Evolutionary conservation across 75 land plant genomes (phyloP).

Genomic region (Azolla pinnata): DNA sequence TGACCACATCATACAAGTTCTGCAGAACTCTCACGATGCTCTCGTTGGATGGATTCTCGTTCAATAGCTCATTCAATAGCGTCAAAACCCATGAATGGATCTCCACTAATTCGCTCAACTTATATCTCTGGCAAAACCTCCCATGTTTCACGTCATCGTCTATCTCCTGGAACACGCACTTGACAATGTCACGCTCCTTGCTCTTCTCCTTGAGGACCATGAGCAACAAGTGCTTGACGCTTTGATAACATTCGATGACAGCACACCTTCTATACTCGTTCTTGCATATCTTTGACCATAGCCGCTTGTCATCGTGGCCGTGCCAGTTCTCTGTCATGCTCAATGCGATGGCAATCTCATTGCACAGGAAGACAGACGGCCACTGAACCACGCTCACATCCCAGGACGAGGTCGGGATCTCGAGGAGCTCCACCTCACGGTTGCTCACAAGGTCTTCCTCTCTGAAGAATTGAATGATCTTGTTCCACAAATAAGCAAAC

Average conservation of each 20-base stretch:
- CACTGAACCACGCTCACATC: slow-evolving; percentile 28
- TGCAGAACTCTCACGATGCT: slow-evolving; percentile 28
- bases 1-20: slow-evolving; percentile 24
- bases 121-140: slow-evolving; percentile 11
- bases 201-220: slow-evolving; percentile 15
- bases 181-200: slow-evolving; percentile 9
- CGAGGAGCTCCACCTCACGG: slow-evolving; percentile 23
- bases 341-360: slow-evolving; percentile 13
- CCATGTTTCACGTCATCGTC: slow-evolving; percentile 15
- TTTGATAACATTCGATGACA: slow-evolving; percentile 30
- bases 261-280: slow-evolving; percentile 32
- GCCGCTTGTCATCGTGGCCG: slow-evolving; percentile 16
- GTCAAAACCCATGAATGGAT: slow-evolving; percentile 18
- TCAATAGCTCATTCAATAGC: slow-evolving; percentile 13
- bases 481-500: slow-evolving; percentile 28
- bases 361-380: slow-evolving; percentile 26
- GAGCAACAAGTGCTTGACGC: slow-evolving; percentile 24
- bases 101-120: slow-evolving; percentile 13
- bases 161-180: slow-evolving; percentile 21
- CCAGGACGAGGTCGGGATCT: slow-evolving; percentile 25
- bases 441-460: slow-evolving; percentile 28
- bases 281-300: slow-evolving; percentile 26
- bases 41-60: slow-evolving; percentile 16
- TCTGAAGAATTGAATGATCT: slow-evolving; percentile 22
- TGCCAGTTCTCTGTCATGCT: slow-evolving; percentile 2